phyloP scores from a whole-genome alignment of 169 alveolate genomes.

The Perkinsus marinus region DNA sequence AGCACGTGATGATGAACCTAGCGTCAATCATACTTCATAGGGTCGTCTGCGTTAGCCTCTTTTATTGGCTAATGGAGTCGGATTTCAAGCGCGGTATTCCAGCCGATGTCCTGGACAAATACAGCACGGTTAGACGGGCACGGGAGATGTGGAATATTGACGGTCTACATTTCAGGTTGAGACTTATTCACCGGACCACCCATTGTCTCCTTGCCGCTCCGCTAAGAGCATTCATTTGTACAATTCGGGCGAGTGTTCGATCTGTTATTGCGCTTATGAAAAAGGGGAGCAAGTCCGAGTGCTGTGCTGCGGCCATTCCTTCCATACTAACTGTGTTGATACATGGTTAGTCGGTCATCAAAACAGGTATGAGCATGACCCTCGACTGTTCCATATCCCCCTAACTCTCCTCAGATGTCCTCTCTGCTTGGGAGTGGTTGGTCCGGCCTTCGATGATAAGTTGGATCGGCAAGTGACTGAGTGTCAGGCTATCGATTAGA shows the following conservation, averaged over 20 bases:
- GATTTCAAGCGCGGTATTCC: not conserved
- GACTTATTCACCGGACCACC: not conserved
- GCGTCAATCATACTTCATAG: not conserved
- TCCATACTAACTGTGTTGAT: not conserved
- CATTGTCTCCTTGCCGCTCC: not conserved
- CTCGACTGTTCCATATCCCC: not conserved
- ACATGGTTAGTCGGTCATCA: not conserved
- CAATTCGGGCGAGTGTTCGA: not conserved
- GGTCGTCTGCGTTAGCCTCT: not conserved
- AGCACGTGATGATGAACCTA: not conserved
- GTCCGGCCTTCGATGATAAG: no score
- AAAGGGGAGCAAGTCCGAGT: not conserved
- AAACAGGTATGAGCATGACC: not conserved
- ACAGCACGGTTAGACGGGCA: not conserved
- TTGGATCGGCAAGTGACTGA: no score
- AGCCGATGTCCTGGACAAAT: not conserved
- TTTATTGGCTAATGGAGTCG: not conserved
- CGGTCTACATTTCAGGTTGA: no score
- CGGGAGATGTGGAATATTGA: no score
- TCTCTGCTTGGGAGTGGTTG: not conserved
- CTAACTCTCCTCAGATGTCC: not conserved
- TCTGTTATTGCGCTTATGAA: not conserved
- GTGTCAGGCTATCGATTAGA: no score
- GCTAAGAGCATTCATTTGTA: not conserved
- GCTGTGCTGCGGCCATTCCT: not conserved